phyloP scores from a whole-genome alignment of 2,329 filamentous ascomycete species.

The Ophiostoma tasmaniense region DNA sequence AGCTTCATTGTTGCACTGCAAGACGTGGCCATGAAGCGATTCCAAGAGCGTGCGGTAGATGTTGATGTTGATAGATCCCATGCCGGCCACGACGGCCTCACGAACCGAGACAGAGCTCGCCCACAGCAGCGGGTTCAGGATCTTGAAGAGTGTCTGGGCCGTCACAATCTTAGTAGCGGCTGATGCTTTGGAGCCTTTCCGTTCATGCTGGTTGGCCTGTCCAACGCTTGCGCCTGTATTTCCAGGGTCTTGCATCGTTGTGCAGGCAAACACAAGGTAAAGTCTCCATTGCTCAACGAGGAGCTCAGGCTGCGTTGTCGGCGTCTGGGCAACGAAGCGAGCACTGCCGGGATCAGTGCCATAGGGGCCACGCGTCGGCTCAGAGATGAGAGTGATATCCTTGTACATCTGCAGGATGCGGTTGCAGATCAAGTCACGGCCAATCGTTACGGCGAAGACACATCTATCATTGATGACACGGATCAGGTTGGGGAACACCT shows the following conservation, averaged over 20 bases:
- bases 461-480: conserved; percentile 85
- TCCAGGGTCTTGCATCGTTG: conserved; percentile 79
- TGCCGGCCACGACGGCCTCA: conserved; percentile 80
- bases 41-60: conserved; percentile 87
- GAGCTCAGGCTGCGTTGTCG: conserved; percentile 70
- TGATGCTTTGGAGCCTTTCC: conserved; percentile 67
- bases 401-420: conserved; percentile 89
- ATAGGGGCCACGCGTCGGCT: conserved; percentile 58
- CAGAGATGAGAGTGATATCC: conserved; percentile 68
- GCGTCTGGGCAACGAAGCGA: conserved; percentile 44
- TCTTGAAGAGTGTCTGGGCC: conserved; percentile 81
- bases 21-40: conserved; percentile 78
- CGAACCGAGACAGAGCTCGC: conserved; percentile 72
- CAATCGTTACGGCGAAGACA: conserved; percentile 81
- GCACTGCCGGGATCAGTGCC: conserved; percentile 51
- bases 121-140: conserved; percentile 78
- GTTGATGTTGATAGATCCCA: conserved; percentile 91
- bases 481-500: conserved; percentile 92
- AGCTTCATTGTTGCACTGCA: conserved; percentile 79
- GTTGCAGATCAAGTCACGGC: conserved; percentile 85
- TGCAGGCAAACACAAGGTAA: conserved; percentile 94
- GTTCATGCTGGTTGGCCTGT: conserved; percentile 61
- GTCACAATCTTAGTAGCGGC: conserved; percentile 72
- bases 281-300: conserved; percentile 97
- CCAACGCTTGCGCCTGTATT: conserved; percentile 48